Base-by-base conservation (phyloP, 192 early-diverging fungal genomes). In the Coemansia sp. region DNA sequence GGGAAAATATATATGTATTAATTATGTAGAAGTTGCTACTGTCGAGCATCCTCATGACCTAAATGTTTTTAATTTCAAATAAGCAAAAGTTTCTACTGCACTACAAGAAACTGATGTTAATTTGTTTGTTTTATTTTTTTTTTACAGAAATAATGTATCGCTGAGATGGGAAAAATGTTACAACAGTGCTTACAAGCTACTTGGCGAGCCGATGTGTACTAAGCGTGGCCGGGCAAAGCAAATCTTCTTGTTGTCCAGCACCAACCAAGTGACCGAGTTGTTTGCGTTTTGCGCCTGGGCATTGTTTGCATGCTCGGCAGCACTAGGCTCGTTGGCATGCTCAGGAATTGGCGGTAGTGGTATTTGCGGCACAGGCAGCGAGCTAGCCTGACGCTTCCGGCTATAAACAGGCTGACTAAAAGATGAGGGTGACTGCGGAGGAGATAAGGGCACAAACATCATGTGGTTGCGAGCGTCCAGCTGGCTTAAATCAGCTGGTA, bases 171-270 rank as follows among this genome's bases (percentile, higher is more conserved):
- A 14, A 38, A 16, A 51, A 42, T 40, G 30, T 36, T 50, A 50
- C 46, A 47, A 9, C 2, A 51, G 17, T 18, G 34, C 49, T 36
- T 18, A 51, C 11, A 15, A 14, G 30, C 53, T 55, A 26, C 16
- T 30, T 9, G 17, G 43, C 3, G 38, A 28, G 11, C 10, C 39
- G 14, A 75, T 75, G 31, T 60, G 57, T 9, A 75, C 52, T 11
- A 75, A 58, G n/a, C 61, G 62, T 21, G 71, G 71, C 23, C 71
- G 64, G 3, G 71, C 71, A 31, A 75, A 41, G 16, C 60, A 62
- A 5, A 75, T 58, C 18, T 60, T 68, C 56, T 68, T 75, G 45
- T 60, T 75, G 40, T 63, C 71, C 20, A 75, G 40, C 10, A 75
- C 57, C 39, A 75, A 32, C 17, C 56, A 56, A 12, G 44, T 62